Base-by-base conservation (phyloP, 345 rosid genomes). In the Euphorbia tirucalli region DNA sequence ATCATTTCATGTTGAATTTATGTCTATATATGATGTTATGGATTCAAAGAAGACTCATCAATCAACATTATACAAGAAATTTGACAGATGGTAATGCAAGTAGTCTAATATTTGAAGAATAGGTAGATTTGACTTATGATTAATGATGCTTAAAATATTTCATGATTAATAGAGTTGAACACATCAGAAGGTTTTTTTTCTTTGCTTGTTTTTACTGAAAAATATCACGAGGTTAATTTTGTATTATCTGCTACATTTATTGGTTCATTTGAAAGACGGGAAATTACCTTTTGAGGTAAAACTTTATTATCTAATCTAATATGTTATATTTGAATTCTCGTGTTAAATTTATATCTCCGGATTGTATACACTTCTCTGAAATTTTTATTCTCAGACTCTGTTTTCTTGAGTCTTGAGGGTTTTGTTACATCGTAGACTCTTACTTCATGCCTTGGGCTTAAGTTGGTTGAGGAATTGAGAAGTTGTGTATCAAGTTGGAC, bases 1-100 rank as follows among this genome's bases (percentile, higher is more conserved):
- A 67, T 79, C 41, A 16, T 30, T 49, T 41, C 37, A 27, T 49
- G n/a, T 46, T 55, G 65, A 49, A 70, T 28, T 61, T n/a, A n/a
- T 35, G 37, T 60, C 32, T 8, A 5, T 32, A 15, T n/a, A 11
- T 32, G 39, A 25, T 7, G 16, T 22, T 16, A 22, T 8, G 16
- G 32, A 65, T 43, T 43, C n/a, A 39, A 21, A 31, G 13, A 60
- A 39, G 28, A 25, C 16, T 28, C 21, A 65, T 22, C 35, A 41
- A 4, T 65, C 48, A 65, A 35, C 62, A 35, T 54, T 52, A 11
- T 68, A 7, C 46, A 52, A 22, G 61, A 68, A 68, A 7, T 19
- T 65, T 43, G 54, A 43, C 52, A 54, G 61, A 52, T 31, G 4
- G 30, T n/a, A 68, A 52, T 67, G 22, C 35, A 22, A 43, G 11